A percentile compares a stretch with the other conserved stretches of the same genome.
These are phyloP conservation scores for Salicornia ramosissima DNA, from an alignment of 148 eudicot genomes.

Conservation along the genomic window DNA sequence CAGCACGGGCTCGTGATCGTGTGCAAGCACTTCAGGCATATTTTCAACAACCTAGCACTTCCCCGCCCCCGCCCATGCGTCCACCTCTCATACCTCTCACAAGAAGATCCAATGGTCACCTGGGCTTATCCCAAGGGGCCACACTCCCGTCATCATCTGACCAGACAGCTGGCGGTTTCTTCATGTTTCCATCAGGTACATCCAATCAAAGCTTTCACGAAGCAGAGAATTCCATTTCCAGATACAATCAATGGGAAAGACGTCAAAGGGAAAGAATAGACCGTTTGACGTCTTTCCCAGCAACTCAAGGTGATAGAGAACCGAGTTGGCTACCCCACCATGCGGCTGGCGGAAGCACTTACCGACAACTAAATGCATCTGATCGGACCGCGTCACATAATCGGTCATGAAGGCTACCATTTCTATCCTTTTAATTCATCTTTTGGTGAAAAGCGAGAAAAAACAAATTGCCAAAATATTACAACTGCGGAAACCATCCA, in stretches of 20 bases:
- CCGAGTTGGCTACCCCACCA: conserved; percentile 57
- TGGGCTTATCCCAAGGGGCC: conserved; percentile 39
- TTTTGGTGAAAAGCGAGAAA: conserved; percentile 22
- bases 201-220: conserved; percentile 50
- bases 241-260: conserved; percentile 58
- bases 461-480: conserved; percentile 31
- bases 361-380: conserved; percentile 64
- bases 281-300: conserved; percentile 35
- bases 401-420: conserved; percentile 35
- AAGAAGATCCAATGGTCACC: conserved; percentile 57
- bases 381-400: conserved; percentile 66
- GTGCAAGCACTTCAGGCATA: conserved; percentile 84
- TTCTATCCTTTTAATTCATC: conserved; percentile 6
- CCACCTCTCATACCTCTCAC: conserved; percentile 38
- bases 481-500: conserved; percentile 32
- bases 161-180: conserved; percentile 47
- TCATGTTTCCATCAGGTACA: conserved; percentile 53
- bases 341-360: conserved; percentile 37
- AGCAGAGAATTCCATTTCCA: conserved; percentile 40
- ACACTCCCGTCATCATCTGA: conserved; percentile 61
- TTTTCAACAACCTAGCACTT: conserved; percentile 59
- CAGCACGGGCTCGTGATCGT: conserved; percentile 79
- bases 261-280: too few species aligned
- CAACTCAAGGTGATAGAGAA: conserved; percentile 52
- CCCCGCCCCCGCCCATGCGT: conserved; percentile 46